Evolutionary conservation across 2,329 filamentous ascomycete genomes (phyloP).

Genomic region (Didymella arachidicola): DNA sequence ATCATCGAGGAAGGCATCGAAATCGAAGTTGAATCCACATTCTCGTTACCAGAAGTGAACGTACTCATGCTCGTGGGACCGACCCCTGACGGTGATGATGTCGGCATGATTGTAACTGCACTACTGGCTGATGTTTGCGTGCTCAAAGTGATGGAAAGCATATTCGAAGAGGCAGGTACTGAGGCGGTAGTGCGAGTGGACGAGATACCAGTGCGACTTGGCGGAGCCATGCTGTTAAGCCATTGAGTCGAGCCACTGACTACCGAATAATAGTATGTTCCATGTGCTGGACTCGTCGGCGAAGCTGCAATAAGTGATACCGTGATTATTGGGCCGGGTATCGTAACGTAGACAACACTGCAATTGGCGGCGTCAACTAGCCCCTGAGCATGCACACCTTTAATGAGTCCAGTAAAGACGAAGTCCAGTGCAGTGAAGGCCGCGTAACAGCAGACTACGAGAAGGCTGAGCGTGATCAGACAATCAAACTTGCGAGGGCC

Average conservation of each 20-base stretch:
- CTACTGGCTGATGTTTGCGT: not conserved
- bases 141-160: not conserved
- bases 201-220: constrained; percentile 29
- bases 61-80: not conserved
- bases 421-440: constrained; percentile 35
- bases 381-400: constrained; percentile 36
- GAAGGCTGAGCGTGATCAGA: constrained; percentile 23
- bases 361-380: constrained; percentile 34
- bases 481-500: constrained; percentile 27
- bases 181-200: constrained; percentile 14
- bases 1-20: not conserved
- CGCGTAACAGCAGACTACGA: constrained; percentile 20
- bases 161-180: not conserved
- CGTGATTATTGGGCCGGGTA: constrained; percentile 44
- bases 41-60: not conserved
- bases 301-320: constrained; percentile 40
- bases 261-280: constrained; percentile 47
- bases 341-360: constrained; percentile 45
- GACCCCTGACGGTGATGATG: not conserved
- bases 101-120: not conserved
- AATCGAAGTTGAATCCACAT: not conserved
- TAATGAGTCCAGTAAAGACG: constrained; percentile 26
- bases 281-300: constrained; percentile 34
- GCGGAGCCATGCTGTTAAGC: constrained; percentile 41
- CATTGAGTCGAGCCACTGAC: constrained; percentile 45